phyloP scores from a whole-genome alignment of 2,329 filamentous ascomycete species.

The Sphaerulina populicola region DNA sequence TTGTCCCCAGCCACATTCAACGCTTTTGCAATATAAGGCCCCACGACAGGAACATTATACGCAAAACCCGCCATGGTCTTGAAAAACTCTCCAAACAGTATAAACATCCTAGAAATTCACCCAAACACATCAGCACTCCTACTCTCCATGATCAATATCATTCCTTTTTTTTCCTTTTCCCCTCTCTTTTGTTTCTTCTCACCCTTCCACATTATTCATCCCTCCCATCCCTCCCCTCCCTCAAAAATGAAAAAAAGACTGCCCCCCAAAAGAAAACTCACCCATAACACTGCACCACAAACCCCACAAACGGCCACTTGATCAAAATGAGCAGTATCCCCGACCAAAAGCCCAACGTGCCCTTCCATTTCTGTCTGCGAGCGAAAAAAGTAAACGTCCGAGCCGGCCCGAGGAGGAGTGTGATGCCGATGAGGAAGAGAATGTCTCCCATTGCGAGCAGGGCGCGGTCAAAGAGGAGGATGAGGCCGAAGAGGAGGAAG shows the following conservation, averaged over 20 bases:
- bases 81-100: constrained; percentile 93
- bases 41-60: constrained; percentile 72
- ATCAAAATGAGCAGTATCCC: constrained; percentile 80
- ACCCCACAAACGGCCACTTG: constrained; percentile 85
- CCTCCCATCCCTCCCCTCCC: too few species aligned
- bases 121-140: not conserved
- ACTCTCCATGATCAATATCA: too few species aligned
- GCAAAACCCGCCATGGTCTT: constrained; percentile 86
- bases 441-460: constrained; percentile 99
- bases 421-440: constrained; percentile 93
- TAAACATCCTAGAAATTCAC: constrained; percentile 67
- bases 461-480: constrained; percentile 96
- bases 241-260: too few species aligned
- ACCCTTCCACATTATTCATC: not conserved
- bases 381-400: constrained; percentile 95
- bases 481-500: constrained; percentile 87
- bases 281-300: constrained; percentile 62
- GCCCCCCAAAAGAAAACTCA: not conserved
- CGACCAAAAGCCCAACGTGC: constrained; percentile 75
- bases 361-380: constrained; percentile 82
- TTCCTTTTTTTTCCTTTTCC: not conserved
- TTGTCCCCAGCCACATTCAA: constrained; percentile 68
- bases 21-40: constrained; percentile 69
- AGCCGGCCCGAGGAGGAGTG: constrained; percentile 84
- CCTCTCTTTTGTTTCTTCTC: not conserved